phyloP scores from a whole-genome alignment of 257 asterid species.

The Ocimum tenuiflorum region DNA sequence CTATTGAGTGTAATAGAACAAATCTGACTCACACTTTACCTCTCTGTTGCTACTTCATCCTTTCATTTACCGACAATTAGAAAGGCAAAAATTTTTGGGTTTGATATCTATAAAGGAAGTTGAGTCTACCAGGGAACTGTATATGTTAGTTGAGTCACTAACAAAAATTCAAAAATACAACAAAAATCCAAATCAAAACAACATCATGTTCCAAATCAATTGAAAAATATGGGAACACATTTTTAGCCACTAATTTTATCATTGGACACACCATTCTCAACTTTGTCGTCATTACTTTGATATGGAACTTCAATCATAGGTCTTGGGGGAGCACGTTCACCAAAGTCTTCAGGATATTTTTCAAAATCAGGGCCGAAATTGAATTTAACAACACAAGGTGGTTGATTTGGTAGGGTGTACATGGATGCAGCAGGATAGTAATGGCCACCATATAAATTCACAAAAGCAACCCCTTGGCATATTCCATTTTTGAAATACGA shows the following conservation, averaged over 20 bases:
- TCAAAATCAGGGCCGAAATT: constrained; percentile 97
- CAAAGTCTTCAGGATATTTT: constrained; percentile 68
- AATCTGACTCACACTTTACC: neutral
- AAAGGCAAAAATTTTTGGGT: constrained; percentile 4
- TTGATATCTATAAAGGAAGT: constrained; percentile 11
- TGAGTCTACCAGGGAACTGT: constrained; percentile 16
- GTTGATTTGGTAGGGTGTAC: constrained; percentile 94
- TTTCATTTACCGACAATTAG: neutral
- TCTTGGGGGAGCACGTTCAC: constrained; percentile 56
- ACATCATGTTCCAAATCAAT: neutral
- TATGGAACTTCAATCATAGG: constrained; percentile 95
- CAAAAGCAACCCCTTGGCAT: constrained; percentile 86
- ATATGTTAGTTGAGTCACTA: constrained; percentile 14
- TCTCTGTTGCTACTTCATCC: constrained; percentile 11
- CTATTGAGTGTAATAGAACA: neutral
- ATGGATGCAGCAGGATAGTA: constrained; percentile 96
- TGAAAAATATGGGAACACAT: constrained; percentile 5
- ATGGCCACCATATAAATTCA: constrained; percentile 76
- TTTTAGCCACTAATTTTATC: constrained; percentile 40
- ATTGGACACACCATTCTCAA: constrained; percentile 78
- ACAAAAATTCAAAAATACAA: constrained; percentile 23
- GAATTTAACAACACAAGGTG: constrained; percentile 80
- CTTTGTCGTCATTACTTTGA: constrained; percentile 64
- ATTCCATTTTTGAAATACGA: constrained; percentile 81
- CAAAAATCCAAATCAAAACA: constrained; percentile 8